Evolutionary conservation across 1,284 basidiomycete species (phyloP).

Genomic region (Rhodotorula mucilaginosa): DNA sequence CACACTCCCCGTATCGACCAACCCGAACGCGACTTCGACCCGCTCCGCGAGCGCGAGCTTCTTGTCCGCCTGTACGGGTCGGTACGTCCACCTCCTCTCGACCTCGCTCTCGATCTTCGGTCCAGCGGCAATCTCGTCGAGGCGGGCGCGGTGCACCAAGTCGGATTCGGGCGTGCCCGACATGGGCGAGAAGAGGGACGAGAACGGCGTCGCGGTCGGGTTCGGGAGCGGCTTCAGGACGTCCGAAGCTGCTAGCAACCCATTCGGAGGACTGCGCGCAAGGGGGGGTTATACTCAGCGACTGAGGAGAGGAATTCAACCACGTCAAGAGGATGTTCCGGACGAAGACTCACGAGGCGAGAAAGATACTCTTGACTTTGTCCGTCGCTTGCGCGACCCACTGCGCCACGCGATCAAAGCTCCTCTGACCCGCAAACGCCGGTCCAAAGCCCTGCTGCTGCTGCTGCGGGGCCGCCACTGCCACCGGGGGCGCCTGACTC

Average conservation of each 20-base stretch:
- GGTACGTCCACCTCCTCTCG: slow-evolving; percentile 22
- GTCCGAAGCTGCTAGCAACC: slow-evolving; percentile 13
- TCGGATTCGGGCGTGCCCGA: neutral
- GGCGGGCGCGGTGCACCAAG: neutral
- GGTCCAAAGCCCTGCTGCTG: slow-evolving; percentile 12
- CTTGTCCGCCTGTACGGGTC: no score
- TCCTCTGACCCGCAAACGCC: slow-evolving; percentile 8
- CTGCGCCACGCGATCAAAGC: slow-evolving; percentile 7
- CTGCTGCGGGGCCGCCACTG: neutral
- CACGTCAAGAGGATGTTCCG: no score
- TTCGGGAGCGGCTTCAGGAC: slow-evolving; percentile 11
- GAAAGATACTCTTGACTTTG: slow-evolving; percentile 15
- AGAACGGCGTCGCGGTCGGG: slow-evolving; percentile 4
- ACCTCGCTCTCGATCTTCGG: slow-evolving; percentile 9
- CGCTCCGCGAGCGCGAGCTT: neutral
- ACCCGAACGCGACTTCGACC: slow-evolving; percentile 14
- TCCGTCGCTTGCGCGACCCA: slow-evolving; percentile 6
- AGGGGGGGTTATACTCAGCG: neutral
- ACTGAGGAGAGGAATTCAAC: no score
- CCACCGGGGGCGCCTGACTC: no score
- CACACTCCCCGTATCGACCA: neutral
- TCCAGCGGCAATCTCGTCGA: neutral
- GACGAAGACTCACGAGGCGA: slow-evolving; percentile 18
- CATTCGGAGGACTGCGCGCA: slow-evolving; percentile 3
- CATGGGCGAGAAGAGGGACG: neutral